A percentile compares a stretch with the other conserved stretches of the same genome.
phyloP scores from a whole-genome alignment of 2,329 filamentous ascomycete genomes.

The Alternaria atra region DNA sequence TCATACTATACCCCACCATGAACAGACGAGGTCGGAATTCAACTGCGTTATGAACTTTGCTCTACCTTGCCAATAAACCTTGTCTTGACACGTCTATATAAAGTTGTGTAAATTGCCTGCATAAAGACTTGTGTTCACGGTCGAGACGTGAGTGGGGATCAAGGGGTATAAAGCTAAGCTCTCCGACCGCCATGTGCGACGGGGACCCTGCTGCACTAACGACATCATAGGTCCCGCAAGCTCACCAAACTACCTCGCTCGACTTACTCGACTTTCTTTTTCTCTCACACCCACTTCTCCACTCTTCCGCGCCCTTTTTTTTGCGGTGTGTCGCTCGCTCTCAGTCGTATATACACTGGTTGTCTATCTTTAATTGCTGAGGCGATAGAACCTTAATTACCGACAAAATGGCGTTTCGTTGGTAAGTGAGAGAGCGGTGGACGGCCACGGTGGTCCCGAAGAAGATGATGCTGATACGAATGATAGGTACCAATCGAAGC shows the following conservation, averaged over 20 bases:
- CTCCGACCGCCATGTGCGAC: slow-evolving; percentile 18
- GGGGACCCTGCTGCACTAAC: slow-evolving; percentile 22
- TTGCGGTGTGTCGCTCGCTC: slow-evolving; percentile 3
- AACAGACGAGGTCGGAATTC: slow-evolving; percentile 27
- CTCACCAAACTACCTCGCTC: slow-evolving; percentile 16
- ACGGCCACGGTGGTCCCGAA: neutral
- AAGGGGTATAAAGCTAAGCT: slow-evolving; percentile 19
- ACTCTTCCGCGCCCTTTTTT: slow-evolving; percentile 2
- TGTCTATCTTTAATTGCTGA: neutral
- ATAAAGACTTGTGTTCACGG: slow-evolving; percentile 6
- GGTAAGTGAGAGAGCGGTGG: slow-evolving; percentile 5
- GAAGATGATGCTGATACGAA: slow-evolving; percentile 5
- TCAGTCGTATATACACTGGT: neutral
- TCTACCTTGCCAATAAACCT: neutral
- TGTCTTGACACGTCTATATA: neutral
- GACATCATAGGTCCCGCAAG: slow-evolving; percentile 22
- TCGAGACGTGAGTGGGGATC: slow-evolving; percentile 12
- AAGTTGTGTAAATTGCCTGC: slow-evolving; percentile 4
- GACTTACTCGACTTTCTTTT: slow-evolving; percentile 12
- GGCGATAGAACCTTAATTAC: neutral
- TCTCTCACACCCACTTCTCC: slow-evolving; percentile 11
- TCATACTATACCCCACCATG: slow-evolving; percentile 34
- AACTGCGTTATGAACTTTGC: slow-evolving; percentile 13
- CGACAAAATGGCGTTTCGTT: slow-evolving; percentile 23
- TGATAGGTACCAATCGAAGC: slow-evolving; percentile 83